phyloP scores from a whole-genome alignment of 768 basidiomycete genomes.

The Leccinum fibrillosum region DNA sequence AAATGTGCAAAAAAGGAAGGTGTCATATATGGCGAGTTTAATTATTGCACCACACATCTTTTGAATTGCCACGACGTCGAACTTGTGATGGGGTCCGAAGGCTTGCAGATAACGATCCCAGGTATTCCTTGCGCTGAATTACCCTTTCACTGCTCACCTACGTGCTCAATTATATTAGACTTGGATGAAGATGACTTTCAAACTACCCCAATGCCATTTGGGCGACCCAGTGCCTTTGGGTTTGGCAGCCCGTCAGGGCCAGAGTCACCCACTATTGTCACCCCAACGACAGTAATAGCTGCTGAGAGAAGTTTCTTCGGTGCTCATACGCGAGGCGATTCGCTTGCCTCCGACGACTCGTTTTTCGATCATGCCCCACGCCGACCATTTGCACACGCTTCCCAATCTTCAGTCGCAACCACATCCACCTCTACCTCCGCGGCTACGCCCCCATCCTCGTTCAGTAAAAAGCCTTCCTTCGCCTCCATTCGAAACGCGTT shows the following conservation, averaged over 20 bases:
- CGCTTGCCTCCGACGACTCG: constrained; percentile 76
- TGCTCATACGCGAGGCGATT: constrained; percentile 70
- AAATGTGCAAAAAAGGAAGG: constrained; percentile 15
- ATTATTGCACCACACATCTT: constrained; percentile 1
- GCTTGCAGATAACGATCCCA: constrained; percentile 47
- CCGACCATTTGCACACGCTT: constrained; percentile 64
- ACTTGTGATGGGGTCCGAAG: constrained; percentile 35
- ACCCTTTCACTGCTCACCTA: neutral
- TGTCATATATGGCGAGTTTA: neutral
- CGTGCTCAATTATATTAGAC: constrained; percentile 42
- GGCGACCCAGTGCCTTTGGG: constrained; percentile 52
- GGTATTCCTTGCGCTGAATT: constrained; percentile 27
- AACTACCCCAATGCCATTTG: constrained; percentile 66
- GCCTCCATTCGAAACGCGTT: constrained; percentile 87
- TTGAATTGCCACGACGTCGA: constrained; percentile 2
- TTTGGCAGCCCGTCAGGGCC: constrained; percentile 48
- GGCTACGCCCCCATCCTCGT: constrained; percentile 38
- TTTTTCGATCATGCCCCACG: constrained; percentile 55
- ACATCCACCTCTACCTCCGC: constrained; percentile 30
- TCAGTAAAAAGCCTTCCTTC: constrained; percentile 80
- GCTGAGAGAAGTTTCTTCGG: constrained; percentile 59
- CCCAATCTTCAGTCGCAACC: constrained; percentile 67
- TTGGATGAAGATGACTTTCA: constrained; percentile 74
- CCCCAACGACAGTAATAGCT: constrained; percentile 41
- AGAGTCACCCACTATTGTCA: constrained; percentile 64